phyloP scores from a whole-genome alignment of 345 rosid species.

The Corchorus capsularis region DNA sequence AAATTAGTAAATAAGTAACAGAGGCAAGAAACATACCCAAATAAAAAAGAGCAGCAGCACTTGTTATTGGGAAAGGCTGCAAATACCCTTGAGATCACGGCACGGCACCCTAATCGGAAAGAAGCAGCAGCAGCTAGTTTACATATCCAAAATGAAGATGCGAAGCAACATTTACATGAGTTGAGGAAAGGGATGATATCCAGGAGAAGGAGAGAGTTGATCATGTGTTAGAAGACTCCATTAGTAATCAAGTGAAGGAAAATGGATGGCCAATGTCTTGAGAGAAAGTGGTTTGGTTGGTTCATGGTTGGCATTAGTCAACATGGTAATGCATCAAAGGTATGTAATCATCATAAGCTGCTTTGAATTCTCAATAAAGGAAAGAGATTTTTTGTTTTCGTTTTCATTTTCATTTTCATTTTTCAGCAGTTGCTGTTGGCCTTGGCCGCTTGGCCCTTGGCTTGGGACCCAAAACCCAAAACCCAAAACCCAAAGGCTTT shows the following conservation, averaged over 20 bases:
- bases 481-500: neutral
- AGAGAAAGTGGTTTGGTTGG: slow-evolving; percentile 15
- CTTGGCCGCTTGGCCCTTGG: too few relatives aligned
- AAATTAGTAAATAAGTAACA: neutral
- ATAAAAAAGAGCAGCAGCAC: slow-evolving; percentile 11
- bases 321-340: slow-evolving; percentile 43
- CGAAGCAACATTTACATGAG: too few relatives aligned
- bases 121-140: neutral
- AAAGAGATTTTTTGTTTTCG: neutral
- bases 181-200: slow-evolving; percentile 4
- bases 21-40: slow-evolving; percentile 24
- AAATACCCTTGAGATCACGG: neutral
- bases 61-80: slow-evolving; percentile 17
- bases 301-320: slow-evolving; percentile 45
- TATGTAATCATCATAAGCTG: slow-evolving; percentile 33
- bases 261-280: too few relatives aligned
- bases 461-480: too few relatives aligned
- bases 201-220: neutral
- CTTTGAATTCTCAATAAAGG: slow-evolving; percentile 21
- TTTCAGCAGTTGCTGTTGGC: neutral
- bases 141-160: neutral
- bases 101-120: neutral
- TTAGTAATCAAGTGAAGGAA: too few relatives aligned
- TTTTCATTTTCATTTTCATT: neutral
- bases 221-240: slow-evolving; percentile 1